A percentile compares a stretch with the other conserved stretches of the same genome.
phyloP scores from a whole-genome alignment of 2,329 filamentous ascomycete genomes.

The Akanthomyces lecanii region DNA sequence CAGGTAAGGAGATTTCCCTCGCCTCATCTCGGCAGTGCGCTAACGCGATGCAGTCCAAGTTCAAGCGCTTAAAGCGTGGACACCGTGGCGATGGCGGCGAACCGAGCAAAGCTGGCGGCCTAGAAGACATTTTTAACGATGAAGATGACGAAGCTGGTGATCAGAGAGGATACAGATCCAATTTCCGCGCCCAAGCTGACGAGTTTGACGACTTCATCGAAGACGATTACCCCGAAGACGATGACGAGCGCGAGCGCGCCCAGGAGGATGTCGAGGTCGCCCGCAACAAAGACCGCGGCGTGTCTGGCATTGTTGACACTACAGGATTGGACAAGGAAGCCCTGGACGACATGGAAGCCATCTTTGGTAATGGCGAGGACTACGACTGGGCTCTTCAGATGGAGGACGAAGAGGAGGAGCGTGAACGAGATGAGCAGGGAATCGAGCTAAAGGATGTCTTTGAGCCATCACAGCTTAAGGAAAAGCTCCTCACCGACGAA shows the following conservation, averaged over 20 bases:
- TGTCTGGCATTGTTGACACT: constrained; percentile 68
- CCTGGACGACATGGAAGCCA: constrained; percentile 91
- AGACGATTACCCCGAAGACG: constrained; percentile 86
- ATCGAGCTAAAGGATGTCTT: constrained; percentile 97
- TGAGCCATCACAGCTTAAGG: constrained; percentile 88
- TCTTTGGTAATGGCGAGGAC: constrained; percentile 92
- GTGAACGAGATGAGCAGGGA: constrained; percentile 72
- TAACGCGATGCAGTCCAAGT: constrained; percentile 62
- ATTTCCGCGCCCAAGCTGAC: constrained; percentile 61
- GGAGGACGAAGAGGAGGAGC: constrained; percentile 80
- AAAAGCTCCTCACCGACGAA: constrained; percentile 92
- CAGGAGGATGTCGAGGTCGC: constrained; percentile 87
- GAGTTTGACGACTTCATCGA: constrained; percentile 97
- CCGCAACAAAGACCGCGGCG: constrained; percentile 67
- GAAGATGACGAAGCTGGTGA: constrained; percentile 74
- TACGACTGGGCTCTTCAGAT: constrained; percentile 91
- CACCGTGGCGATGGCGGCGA: constrained; percentile 71
- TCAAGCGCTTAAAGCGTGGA: constrained; percentile 93
- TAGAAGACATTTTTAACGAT: constrained; percentile 93
- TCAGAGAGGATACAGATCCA: constrained; percentile 48
- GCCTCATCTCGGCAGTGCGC: constrained; percentile 18
- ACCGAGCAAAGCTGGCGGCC: constrained; percentile 61
- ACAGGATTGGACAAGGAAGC: constrained; percentile 87
- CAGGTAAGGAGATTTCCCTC: constrained; percentile 55
- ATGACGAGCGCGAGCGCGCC: constrained; percentile 69